Base-by-base conservation (phyloP, 768 basidiomycete species). In the Suillus cothurnatus region DNA sequence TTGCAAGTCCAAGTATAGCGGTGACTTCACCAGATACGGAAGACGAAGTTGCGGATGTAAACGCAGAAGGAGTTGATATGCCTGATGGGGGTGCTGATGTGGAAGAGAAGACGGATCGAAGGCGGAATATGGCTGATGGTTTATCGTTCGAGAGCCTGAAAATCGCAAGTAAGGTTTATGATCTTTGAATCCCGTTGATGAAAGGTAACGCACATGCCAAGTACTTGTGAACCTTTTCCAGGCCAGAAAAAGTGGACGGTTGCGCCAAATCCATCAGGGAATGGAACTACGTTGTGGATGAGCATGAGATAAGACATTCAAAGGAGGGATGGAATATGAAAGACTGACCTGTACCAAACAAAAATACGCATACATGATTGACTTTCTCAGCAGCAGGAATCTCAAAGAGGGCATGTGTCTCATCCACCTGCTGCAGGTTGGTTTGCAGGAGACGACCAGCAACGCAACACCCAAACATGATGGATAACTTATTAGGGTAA, bases 231-330 rank as follows among this genome's bases (percentile, higher is more conserved):
- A 3, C 93, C 94, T 74, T 87, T 92, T 14, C 91, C 92, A 1
- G 93, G 93, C 91, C 89, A 92, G 74, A 86, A 87, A 73, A 95
- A 90, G 72, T 95, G 92, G 11, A 95, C 93, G 0, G 92, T 88
- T 15, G 91, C 91, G 21, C 89, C 93, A 72, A 88, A 94, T 41
- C 93, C 92, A 28, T 91, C 88, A 6, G 93, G 93, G 70, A 95
- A 94, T 2, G 90, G 86, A 0, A 92, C 92, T 87, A 47, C 15
- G 52, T 63, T 59, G 1, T 17, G 39, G n/a, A 47, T 65, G 52
- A 61, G n/a, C 23, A 39, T 28, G 11, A 19, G 26, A 38, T 57
- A 88, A 93, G 41, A 92, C 91, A 26, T 91, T 61, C 39, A 14
- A n/a, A 11, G 12, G 3, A 14, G 1, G 11, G 45, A 55, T 41